These are phyloP conservation scores for Magnolia sinica DNA, from an alignment of 164 flowering plant species.

Conservation along the genomic window DNA sequence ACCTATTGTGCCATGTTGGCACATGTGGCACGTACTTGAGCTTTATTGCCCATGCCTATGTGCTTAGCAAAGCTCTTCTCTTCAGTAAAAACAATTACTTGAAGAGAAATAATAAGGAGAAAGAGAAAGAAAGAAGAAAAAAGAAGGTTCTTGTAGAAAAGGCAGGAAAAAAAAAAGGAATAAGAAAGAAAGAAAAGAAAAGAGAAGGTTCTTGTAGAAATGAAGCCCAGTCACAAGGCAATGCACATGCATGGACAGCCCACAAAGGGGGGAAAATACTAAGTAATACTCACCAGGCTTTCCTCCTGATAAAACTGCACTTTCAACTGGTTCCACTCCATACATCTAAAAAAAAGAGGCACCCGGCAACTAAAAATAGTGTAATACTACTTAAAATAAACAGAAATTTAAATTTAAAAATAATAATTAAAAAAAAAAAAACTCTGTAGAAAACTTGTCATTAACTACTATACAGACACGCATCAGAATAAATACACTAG, in stretches of 20 bases:
- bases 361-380: not conserved
- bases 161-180: too few relatives aligned
- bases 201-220: not conserved
- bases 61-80: too few relatives aligned
- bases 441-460: not conserved
- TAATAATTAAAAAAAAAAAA: too few relatives aligned
- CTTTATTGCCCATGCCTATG: too few relatives aligned
- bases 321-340: slow-evolving; percentile 85
- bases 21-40: too few relatives aligned
- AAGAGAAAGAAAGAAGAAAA: too few relatives aligned
- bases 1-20: too few relatives aligned
- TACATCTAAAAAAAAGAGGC: slow-evolving; percentile 36
- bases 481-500: not conserved
- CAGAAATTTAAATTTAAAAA: not conserved
- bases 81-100: too few relatives aligned
- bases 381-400: not conserved
- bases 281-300: slow-evolving; percentile 65
- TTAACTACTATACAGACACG: not conserved
- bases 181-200: not conserved
- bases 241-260: not conserved
- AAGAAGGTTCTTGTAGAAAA: too few relatives aligned
- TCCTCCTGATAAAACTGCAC: slow-evolving; percentile 72
- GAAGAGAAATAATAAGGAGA: too few relatives aligned
- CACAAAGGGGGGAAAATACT: not conserved
- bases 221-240: not conserved